Conservation (phyloP, 306 rosid genomes). For the Canavalia ensiformis region DNA sequence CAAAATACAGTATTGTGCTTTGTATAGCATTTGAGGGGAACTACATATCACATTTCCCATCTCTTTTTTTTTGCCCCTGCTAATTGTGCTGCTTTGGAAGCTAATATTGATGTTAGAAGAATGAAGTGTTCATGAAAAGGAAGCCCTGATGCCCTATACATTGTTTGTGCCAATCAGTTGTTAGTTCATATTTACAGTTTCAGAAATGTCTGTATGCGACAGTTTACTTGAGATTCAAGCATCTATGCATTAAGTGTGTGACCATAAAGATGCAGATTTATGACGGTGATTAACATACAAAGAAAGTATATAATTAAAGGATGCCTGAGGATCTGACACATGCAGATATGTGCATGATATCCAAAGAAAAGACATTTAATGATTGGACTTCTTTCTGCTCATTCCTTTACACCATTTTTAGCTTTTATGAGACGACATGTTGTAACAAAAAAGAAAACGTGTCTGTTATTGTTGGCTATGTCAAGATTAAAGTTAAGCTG, state of each 20-base stretch:
- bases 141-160: not conserved
- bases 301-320: not conserved
- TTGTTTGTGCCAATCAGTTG: not conserved
- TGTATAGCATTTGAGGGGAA: not conserved
- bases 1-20: not conserved
- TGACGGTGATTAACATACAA: not conserved
- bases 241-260: too few relatives aligned
- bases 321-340: not conserved
- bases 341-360: not conserved
- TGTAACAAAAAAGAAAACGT: not conserved
- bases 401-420: not conserved
- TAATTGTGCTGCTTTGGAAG: not conserved
- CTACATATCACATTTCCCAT: not conserved
- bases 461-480: slow-evolving; percentile 24
- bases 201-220: slow-evolving; percentile 1
- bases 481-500: slow-evolving; percentile 41
- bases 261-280: too few relatives aligned
- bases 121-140: not conserved
- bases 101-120: slow-evolving; percentile 1
- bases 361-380: not conserved
- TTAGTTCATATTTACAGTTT: not conserved
- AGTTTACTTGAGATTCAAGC: not conserved
- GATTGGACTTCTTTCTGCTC: not conserved
- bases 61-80: not conserved
- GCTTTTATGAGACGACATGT: not conserved